phyloP scores from a whole-genome alignment of 768 basidiomycete species.

The Royoungia palumana region DNA sequence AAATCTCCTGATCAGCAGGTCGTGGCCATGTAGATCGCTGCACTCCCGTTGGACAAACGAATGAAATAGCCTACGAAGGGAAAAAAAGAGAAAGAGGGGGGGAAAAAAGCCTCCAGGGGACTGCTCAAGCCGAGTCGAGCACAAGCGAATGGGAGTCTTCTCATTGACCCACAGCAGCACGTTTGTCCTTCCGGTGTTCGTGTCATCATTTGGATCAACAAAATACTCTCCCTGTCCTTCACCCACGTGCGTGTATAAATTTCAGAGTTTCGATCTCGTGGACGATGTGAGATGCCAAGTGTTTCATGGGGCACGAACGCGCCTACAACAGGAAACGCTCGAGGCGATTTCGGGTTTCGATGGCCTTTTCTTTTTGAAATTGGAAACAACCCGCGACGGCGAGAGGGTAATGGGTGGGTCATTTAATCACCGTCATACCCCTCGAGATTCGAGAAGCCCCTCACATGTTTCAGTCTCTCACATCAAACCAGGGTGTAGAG shows the following conservation, averaged over 20 bases:
- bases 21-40: constrained; percentile 11
- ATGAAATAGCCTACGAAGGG: not conserved
- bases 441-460: not conserved
- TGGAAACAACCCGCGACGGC: not conserved
- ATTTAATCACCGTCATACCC: constrained; percentile 9
- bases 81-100: not conserved
- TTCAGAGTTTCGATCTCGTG: no score
- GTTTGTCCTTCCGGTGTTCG: no score
- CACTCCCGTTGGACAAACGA: not conserved
- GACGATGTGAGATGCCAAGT: no score
- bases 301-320: no score
- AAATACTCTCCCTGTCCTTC: no score
- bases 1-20: constrained; percentile 16
- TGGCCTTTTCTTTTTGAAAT: not conserved
- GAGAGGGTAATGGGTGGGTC: not conserved
- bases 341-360: constrained; percentile 2
- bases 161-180: no score
- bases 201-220: no score
- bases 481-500: not conserved
- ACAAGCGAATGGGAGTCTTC: no score
- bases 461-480: not conserved
- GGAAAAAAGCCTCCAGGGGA: no score
- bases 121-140: no score
- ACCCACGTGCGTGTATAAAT: no score
- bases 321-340: no score